Evolutionary conservation across 441 rosid genomes (phyloP), one percentile per base, ranked within the genome.

Genomic region (Eutrema salsugineum): DNA sequence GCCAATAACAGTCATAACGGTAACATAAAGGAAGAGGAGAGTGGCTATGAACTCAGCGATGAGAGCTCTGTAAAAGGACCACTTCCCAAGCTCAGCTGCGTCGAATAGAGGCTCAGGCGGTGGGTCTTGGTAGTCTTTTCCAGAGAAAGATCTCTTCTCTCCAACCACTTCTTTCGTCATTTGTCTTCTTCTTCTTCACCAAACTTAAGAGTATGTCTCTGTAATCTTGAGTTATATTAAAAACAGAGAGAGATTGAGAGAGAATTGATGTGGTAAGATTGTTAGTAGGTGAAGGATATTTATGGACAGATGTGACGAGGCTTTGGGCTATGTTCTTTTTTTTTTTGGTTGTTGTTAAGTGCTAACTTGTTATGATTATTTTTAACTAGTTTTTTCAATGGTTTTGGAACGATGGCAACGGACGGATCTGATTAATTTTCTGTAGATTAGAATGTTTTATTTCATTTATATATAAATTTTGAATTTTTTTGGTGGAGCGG

Each of bases 31-130:
- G 77, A 93, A 91, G 70, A 91, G 93, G 36, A 93, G 71, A 30
- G 98, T 93, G 15, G 98, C 98, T 36, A 87, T 71, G 79, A 93
- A 93, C 85, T 93, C 97, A 11, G 98, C 97, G 36, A 92, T 92
- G 72, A 91, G 61, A 11, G 97, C 97, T 43, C 98, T 83, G 82
- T 90, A 93, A 60, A 93, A 93, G 0, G 98, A 93, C 98, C 98
- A 93, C 60, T 80, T 81, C 20, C 66, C 58, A 8, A 93, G 79
- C 87, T 93, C 98, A 30, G 28, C 71, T 0, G 80, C 71, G 54
- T 86, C 91, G 38, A 93, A 40, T 8, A 91, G 64, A 6, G 97
- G 95, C 9, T 87, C 93, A 14, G 98, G 97, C 2, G 98, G 98
- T 40, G 98, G 98, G 76, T 93, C 98, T 1, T 85, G 87, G 77